A percentile compares a stretch with the other conserved stretches of the same genome.
Evolutionary conservation across 2,329 filamentous ascomycete species (phyloP).

Genomic region (Epichloe amarillans): DNA sequence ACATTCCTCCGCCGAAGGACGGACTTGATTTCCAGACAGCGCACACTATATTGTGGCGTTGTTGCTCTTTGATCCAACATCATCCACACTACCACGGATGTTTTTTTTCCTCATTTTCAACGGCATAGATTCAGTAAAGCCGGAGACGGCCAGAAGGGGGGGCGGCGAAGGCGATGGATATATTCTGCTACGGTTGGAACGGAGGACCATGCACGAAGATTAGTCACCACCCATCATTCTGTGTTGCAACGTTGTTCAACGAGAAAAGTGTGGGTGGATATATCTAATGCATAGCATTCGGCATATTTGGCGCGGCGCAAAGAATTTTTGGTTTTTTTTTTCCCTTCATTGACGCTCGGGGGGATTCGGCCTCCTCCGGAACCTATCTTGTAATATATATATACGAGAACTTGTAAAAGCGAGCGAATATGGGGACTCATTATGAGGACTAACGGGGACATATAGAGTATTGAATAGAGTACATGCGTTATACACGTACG

Average conservation of each 20-base stretch:
- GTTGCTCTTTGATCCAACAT: too few relatives aligned
- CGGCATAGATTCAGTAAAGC: too few relatives aligned
- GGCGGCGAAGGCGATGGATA: too few relatives aligned
- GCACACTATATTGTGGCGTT: too few relatives aligned
- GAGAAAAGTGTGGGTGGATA: not conserved
- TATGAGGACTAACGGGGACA: too few relatives aligned
- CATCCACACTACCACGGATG: too few relatives aligned
- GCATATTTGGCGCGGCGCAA: constrained; percentile 1
- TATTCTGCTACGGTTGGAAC: too few relatives aligned
- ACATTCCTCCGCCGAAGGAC: not conserved
- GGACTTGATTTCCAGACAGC: not conserved
- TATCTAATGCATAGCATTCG: not conserved
- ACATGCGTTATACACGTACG: too few relatives aligned
- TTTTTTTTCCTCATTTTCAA: too few relatives aligned
- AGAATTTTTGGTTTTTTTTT: not conserved
- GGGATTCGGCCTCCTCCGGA: not conserved
- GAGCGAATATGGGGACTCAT: too few relatives aligned
- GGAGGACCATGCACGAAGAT: not conserved
- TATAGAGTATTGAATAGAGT: too few relatives aligned
- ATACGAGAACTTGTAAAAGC: not conserved
- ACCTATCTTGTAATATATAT: not conserved
- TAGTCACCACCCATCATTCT: not conserved
- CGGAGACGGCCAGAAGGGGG: too few relatives aligned
- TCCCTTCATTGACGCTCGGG: not conserved
- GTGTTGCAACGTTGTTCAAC: not conserved